Evolutionary conservation across 306 rosid genomes (phyloP), one percentile per base, ranked within the genome.

Genomic region (Delonix regia): DNA sequence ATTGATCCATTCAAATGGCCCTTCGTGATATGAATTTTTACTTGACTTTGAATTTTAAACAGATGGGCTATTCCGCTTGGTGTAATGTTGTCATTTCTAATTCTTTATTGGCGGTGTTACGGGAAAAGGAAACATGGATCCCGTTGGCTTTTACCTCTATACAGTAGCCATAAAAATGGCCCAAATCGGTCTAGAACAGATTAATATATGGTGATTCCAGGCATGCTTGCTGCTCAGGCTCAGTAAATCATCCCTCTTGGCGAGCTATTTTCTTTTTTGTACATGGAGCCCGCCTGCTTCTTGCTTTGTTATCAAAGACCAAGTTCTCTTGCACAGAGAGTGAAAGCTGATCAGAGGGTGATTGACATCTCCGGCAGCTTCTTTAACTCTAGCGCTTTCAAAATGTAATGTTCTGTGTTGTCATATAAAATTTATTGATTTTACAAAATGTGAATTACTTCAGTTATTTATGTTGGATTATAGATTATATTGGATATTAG

Each of bases 1-100:
- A 16, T 62, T 12, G 4, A 13, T 44, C 21, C 22, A 16, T 61
- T 28, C 12, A 24, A 21, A 21, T 67, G 55, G 36, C 48, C 48
- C n/a, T 41, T 74, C 33, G 25, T n/a, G 73, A n/a, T 24, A 0
- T 6, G 12, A 5, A 7, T 25, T 57, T 33, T 72, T 63, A 74
- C 47, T 63, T 55, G 42, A 48, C 73, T 63, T 25, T n/a, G 73
- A 33, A 71, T 53, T 71, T 55, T 76, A 64, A 59, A 81, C 98
- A 96, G 98, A 93, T 96, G 98, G 99, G 99, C 99, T 22, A 91
- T 96, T 59, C 99, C 99, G 15, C 78, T 91, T 16, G 88, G 85
- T 68, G 82, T 87, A 28, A 18, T 90, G 19, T 67, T 84, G 62
- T 76, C 86, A 2, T 67, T 88, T 10, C 84, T 93, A 27, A 63